phyloP scores from a whole-genome alignment of 345 rosid genomes.

The Eucalyptus erythrocorys region DNA sequence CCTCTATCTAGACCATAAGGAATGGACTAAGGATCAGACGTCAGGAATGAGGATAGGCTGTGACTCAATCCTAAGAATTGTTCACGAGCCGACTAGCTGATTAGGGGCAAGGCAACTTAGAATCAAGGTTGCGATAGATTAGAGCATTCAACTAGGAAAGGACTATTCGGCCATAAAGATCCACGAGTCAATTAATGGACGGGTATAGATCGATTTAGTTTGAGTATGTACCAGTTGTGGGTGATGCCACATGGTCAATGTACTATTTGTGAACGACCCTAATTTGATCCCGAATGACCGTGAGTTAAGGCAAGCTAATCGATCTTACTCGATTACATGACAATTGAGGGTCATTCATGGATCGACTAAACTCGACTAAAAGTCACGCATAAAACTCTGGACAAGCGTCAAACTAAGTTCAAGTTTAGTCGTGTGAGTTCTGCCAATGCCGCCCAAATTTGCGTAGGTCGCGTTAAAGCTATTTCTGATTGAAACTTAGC shows the following conservation, averaged over 20 bases:
- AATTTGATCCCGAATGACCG: fast-evolving
- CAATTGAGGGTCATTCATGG: fast-evolving
- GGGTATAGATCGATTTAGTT: too few relatives aligned
- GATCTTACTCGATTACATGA: fast-evolving
- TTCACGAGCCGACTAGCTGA: fast-evolving
- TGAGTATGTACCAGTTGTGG: fast-evolving
- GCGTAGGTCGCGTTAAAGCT: fast-evolving
- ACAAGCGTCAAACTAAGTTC: fast-evolving
- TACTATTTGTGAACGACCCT: too few relatives aligned
- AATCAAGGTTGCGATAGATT: too few relatives aligned
- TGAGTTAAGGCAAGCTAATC: fast-evolving
- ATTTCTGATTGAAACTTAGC: fast-evolving
- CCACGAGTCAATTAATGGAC: fast-evolving
- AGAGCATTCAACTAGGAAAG: too few relatives aligned
- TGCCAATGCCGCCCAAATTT: fast-evolving
- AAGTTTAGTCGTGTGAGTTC: fast-evolving
- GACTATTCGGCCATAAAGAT: fast-evolving
- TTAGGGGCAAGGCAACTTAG: too few relatives aligned
- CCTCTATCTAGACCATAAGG: fast-evolving
- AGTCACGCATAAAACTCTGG: fast-evolving
- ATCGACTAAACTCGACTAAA: too few relatives aligned
- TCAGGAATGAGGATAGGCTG: fast-evolving
- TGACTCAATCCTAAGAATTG: too few relatives aligned
- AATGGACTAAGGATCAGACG: fast-evolving
- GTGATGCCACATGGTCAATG: fast-evolving